A percentile compares a stretch with the other conserved stretches of the same genome.
Conservation (phyloP, 495 filamentous ascomycete species). For the Aspergillus heteromorphus region DNA sequence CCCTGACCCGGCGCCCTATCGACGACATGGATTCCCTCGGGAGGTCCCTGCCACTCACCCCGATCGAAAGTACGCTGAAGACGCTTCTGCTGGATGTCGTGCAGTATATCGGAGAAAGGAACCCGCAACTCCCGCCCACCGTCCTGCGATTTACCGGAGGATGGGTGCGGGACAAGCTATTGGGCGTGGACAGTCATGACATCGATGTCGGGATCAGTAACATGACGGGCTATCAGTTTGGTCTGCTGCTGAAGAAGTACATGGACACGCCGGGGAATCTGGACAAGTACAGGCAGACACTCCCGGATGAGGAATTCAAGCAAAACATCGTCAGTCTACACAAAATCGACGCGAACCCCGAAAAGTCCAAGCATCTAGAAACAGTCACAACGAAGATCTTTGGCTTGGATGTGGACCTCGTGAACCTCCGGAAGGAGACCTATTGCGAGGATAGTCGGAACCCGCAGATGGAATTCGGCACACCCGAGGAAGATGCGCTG, state of each 20-base stretch:
- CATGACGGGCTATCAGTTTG: constrained; percentile 88
- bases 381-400: constrained; percentile 83
- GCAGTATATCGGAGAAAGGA: constrained; percentile 56
- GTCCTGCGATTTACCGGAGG: constrained; percentile 84
- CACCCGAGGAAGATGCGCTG: constrained; percentile 80
- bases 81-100: constrained; percentile 71
- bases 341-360: constrained; percentile 83
- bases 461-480: constrained; percentile 90
- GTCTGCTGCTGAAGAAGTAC: constrained; percentile 55
- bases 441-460: constrained; percentile 83
- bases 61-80: constrained; percentile 62
- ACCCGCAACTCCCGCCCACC: constrained; percentile 23
- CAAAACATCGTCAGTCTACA: constrained; percentile 52
- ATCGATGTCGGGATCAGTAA: constrained; percentile 93
- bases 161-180: constrained; percentile 97
- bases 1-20: no score
- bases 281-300: constrained; percentile 46
- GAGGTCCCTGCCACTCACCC: constrained; percentile 58
- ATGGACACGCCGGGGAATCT: constrained; percentile 48
- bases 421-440: constrained; percentile 88
- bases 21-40: no score
- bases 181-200: constrained; percentile 75
- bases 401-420: constrained; percentile 86
- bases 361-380: constrained; percentile 96
- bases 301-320: constrained; percentile 24